These are phyloP conservation scores for Hypocreales sp. DNA, from an alignment of 2,329 filamentous ascomycete species.

Conservation along the genomic window DNA sequence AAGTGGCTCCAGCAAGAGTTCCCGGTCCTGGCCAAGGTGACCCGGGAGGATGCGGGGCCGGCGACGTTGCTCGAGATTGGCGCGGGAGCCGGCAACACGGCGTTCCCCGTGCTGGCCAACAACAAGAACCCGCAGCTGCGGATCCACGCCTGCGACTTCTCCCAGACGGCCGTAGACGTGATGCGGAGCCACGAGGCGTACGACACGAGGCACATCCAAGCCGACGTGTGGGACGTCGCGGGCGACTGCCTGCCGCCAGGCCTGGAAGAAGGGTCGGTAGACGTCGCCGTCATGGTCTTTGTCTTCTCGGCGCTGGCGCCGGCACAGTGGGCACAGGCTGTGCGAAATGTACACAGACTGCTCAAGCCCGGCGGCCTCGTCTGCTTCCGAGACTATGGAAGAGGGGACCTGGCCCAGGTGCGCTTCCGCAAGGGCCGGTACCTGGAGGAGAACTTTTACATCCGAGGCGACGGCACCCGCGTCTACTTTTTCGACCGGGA, in stretches of 20 bases:
- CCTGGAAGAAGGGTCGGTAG: conserved; percentile 63
- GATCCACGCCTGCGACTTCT: conserved; percentile 92
- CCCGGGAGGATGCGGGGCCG: conserved; percentile 50
- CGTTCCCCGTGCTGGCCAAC: conserved; percentile 73
- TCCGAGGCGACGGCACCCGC: conserved; percentile 83
- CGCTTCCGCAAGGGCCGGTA: conserved; percentile 92
- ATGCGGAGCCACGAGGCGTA: conserved; percentile 74
- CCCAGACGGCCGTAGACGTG: conserved; percentile 83
- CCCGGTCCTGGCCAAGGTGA: conserved; percentile 67
- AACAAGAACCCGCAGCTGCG: conserved; percentile 73
- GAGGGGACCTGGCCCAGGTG: conserved; percentile 90
- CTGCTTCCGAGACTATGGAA: conserved; percentile 90
- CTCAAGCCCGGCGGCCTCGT: conserved; percentile 89
- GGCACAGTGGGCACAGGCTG: conserved; percentile 66
- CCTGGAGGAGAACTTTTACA: conserved; percentile 93
- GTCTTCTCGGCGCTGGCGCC: conserved; percentile 90
- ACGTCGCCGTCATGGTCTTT: conserved; percentile 90
- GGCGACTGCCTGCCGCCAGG: conserved; percentile 59
- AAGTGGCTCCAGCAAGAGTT: conserved; percentile 98
- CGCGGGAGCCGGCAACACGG: conserved; percentile 90
- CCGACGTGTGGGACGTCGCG: conserved; percentile 90
- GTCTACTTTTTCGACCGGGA: conserved; percentile 95
- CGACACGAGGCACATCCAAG: conserved; percentile 54
- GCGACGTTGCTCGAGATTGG: conserved; percentile 76
- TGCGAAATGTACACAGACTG: conserved; percentile 65